phyloP scores from a whole-genome alignment of 306 rosid species.

The Cotoneaster glaucophyllus region DNA sequence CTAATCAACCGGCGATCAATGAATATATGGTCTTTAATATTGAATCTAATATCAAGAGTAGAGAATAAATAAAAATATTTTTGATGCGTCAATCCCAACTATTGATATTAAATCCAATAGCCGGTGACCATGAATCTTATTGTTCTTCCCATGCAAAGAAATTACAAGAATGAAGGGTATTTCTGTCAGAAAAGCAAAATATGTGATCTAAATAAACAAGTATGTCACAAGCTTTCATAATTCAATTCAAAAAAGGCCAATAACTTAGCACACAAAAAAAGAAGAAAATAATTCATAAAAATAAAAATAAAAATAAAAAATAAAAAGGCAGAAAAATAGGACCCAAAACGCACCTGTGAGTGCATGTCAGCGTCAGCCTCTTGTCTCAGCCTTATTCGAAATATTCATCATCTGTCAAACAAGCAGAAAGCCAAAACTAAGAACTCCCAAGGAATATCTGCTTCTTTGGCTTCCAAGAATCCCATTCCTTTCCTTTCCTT shows the following conservation, averaged over 20 bases:
- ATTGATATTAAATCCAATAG: too few species aligned
- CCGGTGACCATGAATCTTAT: too few species aligned
- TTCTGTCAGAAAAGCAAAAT: constrained; percentile 1
- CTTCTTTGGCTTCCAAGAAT: constrained; percentile 47
- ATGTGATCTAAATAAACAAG: constrained; percentile 6
- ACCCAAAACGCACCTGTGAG: constrained; percentile 29
- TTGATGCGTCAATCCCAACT: too few species aligned
- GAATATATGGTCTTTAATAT: neutral
- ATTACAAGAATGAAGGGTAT: constrained; percentile 19
- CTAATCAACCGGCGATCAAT: too few species aligned
- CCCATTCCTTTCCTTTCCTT: constrained; percentile 29
- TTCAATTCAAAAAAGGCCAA: neutral
- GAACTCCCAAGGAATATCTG: constrained; percentile 40
- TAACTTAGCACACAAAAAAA: neutral
- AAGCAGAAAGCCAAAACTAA: constrained; percentile 32
- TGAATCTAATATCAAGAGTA: neutral
- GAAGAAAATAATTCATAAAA: constrained; percentile 4
- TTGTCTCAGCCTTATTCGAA: constrained; percentile 41
- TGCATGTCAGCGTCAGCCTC: constrained; percentile 54
- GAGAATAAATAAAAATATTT: too few species aligned
- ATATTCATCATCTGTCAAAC: constrained; percentile 21
- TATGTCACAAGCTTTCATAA: constrained; percentile 14
- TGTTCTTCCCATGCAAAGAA: neutral
- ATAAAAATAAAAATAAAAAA: neutral
- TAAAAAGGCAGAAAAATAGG: constrained; percentile 12